Percentiles rank a stretch among this genome's conserved stretches.
Conservation (phyloP, 2,329 filamentous ascomycete genomes). For the Exophiala aquamarina region DNA sequence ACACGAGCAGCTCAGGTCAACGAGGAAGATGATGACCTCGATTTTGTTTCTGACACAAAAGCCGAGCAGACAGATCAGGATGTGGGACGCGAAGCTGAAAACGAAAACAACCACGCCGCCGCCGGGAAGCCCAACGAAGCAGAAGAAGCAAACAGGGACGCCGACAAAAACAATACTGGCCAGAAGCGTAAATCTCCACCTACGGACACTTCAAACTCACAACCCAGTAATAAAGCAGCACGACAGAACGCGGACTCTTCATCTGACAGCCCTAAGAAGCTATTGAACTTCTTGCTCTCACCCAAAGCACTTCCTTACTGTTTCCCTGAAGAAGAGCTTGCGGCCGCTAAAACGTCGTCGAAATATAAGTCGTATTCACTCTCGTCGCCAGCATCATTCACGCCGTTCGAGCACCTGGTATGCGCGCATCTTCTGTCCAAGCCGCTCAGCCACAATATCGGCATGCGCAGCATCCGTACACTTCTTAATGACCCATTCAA, state of each 20-base stretch:
- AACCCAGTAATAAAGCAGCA: constrained; percentile 11
- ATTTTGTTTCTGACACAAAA: not conserved
- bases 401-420: constrained; percentile 47
- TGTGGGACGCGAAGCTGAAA: not conserved
- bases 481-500: constrained; percentile 46
- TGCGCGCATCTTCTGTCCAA: constrained; percentile 45
- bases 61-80: not conserved
- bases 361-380: constrained; percentile 25
- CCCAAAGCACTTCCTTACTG: constrained; percentile 23
- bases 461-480: constrained; percentile 44
- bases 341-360: constrained; percentile 17
- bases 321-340: constrained; percentile 27
- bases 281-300: constrained; percentile 29
- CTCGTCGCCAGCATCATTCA: constrained; percentile 27
- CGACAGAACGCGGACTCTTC: constrained; percentile 14
- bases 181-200: constrained; percentile 22
- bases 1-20: too few species aligned
- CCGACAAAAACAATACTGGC: constrained; percentile 7
- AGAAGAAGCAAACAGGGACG: not conserved
- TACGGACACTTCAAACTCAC: not conserved
- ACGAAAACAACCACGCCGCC: not conserved
- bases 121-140: not conserved
- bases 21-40: not conserved
- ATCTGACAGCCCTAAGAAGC: constrained; percentile 16
- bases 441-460: constrained; percentile 45